Percentiles rank a stretch among this genome's conserved stretches.
phyloP scores from a whole-genome alignment of 495 filamentous ascomycete genomes.

The Xylaria grammica region DNA sequence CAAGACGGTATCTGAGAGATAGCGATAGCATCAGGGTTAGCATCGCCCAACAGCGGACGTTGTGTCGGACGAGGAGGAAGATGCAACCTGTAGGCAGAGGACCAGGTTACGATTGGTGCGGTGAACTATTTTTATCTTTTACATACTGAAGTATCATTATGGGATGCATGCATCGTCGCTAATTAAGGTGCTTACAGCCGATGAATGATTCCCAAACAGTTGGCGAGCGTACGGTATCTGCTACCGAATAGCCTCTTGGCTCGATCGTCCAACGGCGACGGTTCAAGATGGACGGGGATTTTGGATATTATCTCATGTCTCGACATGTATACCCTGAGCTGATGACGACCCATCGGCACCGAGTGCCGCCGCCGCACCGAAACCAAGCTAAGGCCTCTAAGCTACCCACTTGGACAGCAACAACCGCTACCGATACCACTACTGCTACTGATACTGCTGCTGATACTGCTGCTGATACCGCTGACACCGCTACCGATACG shows the following conservation, averaged over 20 bases:
- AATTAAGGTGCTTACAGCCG: slow-evolving; percentile 13
- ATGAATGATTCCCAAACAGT: slow-evolving; percentile 4
- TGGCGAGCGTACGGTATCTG: not conserved
- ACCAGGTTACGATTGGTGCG: too few species aligned
- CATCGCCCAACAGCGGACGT: too few species aligned
- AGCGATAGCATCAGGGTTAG: too few species aligned
- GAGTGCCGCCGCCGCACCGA: slow-evolving; percentile 14
- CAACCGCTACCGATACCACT: not conserved
- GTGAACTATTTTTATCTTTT: not conserved
- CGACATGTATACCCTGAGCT: slow-evolving; percentile 6
- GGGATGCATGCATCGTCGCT: slow-evolving; percentile 11
- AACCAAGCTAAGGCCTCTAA: slow-evolving; percentile 13
- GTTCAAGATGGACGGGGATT: slow-evolving; percentile 15
- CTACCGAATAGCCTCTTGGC: too few species aligned
- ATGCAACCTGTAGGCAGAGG: too few species aligned
- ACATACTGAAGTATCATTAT: not conserved
- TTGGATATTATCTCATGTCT: slow-evolving; percentile 17
- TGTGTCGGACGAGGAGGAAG: too few species aligned
- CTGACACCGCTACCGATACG: too few species aligned
- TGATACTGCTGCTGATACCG: too few species aligned
- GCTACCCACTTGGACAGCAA: slow-evolving; percentile 16
- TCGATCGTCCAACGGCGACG: too few species aligned
- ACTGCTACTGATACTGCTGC: not conserved
- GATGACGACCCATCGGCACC: slow-evolving; percentile 12
- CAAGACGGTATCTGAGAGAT: not conserved